A percentile compares a stretch with the other conserved stretches of the same genome.
phyloP scores from a whole-genome alignment of 257 asterid genomes.

The Fraxinus quadrangulata region DNA sequence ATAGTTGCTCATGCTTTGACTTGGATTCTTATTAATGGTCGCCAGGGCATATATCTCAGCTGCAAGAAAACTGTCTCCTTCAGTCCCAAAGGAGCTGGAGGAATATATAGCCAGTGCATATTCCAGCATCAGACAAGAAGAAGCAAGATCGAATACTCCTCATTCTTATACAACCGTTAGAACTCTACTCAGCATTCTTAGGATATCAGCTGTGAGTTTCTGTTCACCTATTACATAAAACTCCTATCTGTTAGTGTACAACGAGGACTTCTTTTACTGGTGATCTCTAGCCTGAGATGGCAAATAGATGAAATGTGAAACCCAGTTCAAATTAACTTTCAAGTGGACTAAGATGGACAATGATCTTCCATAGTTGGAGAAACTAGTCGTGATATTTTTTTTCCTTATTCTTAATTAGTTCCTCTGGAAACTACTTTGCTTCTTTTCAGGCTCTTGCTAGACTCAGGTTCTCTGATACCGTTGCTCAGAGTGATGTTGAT shows the following conservation, averaged over 20 bases:
- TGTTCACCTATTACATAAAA: neutral
- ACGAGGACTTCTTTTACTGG: too few species aligned
- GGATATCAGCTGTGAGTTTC: conserved; percentile 82
- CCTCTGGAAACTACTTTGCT: conserved; percentile 11
- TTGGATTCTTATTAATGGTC: conserved; percentile 29
- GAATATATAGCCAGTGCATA: conserved; percentile 92
- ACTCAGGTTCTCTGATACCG: conserved; percentile 69
- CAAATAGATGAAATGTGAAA: neutral
- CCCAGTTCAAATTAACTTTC: neutral
- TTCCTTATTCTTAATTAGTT: conserved; percentile 6
- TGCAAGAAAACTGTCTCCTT: conserved; percentile 83
- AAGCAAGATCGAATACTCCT: conserved; percentile 87
- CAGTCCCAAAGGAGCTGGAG: conserved; percentile 82
- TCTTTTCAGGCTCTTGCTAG: conserved; percentile 85
- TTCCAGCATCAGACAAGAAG: conserved; percentile 96
- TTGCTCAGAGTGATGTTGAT: conserved; percentile 96
- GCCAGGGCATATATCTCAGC: conserved; percentile 93
- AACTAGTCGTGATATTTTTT: neutral
- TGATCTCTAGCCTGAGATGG: too few species aligned
- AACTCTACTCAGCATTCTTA: conserved; percentile 81
- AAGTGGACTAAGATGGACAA: neutral
- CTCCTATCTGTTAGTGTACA: neutral
- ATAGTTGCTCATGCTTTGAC: conserved; percentile 13
- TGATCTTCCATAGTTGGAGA: neutral
- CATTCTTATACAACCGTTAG: conserved; percentile 83